Evolutionary conservation across 129 eudicot genomes (phyloP), one percentile per base, ranked within the genome.

Genomic region (Arctium minus): DNA sequence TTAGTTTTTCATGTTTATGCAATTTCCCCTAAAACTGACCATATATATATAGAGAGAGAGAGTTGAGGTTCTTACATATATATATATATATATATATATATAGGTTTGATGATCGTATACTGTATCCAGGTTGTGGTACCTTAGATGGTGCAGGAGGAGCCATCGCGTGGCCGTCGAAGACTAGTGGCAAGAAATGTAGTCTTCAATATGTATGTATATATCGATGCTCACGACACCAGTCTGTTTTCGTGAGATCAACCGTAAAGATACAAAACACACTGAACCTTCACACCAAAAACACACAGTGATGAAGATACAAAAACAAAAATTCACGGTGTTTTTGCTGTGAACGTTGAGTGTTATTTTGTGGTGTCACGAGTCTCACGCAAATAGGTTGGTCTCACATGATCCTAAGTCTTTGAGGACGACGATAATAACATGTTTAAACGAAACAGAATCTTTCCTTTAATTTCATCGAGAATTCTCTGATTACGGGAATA

Each of bases 131-230:
- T 53, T 81, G 84, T 39, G 97, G 97, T 36, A 75, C 76, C 0
- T 72, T 92, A 30, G 97, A 92, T 33, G 97, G 97, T 8, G 82
- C 80, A 29, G 97, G 97, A 29, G 69, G 56, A 27, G 65, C 88
- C 40, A 30, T 53, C 42, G 88, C 88, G 31, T 81, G 88, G 88
- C 79, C 17, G 56, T 46, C 11, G 56, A 74, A 73, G 9, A 72
- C 12, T 4, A 38, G 62, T 53, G 60, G 17, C 17, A 42, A 74
- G 53, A 60, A 60, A 29, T 60, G 68, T 60, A 5, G 17, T 73
- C 87, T 13, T 44, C 86, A 78, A 72, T 86, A 86, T 82, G 86
- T 82, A 82, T 9, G 86, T 82, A 64, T 62, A 76, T 5, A 60
- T 17, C 8, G 22, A 60, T 60, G 4, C 22, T n/a, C 8, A 60